Conservation (phyloP, 2,329 filamentous ascomycete genomes). For the Moelleriella libera region DNA sequence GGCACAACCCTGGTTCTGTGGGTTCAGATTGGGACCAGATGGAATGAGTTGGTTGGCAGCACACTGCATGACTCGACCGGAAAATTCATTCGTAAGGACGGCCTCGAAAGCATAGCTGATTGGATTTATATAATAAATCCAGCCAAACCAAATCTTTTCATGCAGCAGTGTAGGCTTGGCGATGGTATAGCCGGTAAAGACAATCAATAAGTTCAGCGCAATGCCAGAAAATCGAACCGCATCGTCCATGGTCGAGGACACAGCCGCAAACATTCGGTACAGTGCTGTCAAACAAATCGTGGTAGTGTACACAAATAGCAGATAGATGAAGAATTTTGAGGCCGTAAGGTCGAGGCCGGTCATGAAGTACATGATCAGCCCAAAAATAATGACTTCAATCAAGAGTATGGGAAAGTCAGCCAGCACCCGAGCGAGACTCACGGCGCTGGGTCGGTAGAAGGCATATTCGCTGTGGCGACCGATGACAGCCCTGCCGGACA, state of each 20-base stretch:
- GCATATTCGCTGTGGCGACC: constrained; percentile 25
- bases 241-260: constrained; percentile 3
- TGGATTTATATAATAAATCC: constrained; percentile 55
- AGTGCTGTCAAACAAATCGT: constrained; percentile 52
- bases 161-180: constrained; percentile 36
- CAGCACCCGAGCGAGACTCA: constrained; percentile 20
- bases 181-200: constrained; percentile 35
- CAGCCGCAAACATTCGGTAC: constrained; percentile 25
- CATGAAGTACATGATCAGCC: constrained; percentile 30
- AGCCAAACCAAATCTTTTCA: constrained; percentile 46
- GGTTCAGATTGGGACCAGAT: constrained; percentile 22
- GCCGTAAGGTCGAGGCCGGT: constrained; percentile 22
- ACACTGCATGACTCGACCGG: constrained; percentile 29
- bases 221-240: constrained; percentile 29
- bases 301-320: constrained; percentile 31
- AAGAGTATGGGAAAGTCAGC: constrained; percentile 30
- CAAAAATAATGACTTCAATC: constrained; percentile 17
- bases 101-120: constrained; percentile 53
- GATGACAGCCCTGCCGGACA: constrained; percentile 21
- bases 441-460: constrained; percentile 22
- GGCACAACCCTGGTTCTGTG: constrained; percentile 33
- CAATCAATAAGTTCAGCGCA: constrained; percentile 34
- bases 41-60: constrained; percentile 30
- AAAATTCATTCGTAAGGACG: constrained; percentile 55
- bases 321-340: constrained; percentile 30